A percentile compares a stretch with the other conserved stretches of the same genome.
Conservation (phyloP, 2,329 filamentous ascomycete genomes). For the Calonectria honghensis region DNA sequence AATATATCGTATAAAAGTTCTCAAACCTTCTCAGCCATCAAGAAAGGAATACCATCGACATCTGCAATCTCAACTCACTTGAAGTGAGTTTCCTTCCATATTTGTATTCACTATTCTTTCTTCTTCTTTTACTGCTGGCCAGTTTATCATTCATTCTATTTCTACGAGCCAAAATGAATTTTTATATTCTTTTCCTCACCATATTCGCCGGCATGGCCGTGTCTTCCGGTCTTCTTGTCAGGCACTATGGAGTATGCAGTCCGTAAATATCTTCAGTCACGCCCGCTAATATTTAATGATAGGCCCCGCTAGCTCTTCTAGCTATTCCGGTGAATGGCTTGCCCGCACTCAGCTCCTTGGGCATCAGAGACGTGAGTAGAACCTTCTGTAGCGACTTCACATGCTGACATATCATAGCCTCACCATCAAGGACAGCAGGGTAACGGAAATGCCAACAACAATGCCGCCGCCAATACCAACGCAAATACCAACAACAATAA, state of each 20-base stretch:
- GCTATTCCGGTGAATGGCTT: conserved; percentile 24
- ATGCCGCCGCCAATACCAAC: neutral
- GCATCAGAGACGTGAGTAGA: conserved; percentile 25
- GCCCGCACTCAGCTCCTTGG: neutral
- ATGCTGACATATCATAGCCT: conserved; percentile 20
- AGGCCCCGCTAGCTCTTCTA: conserved; percentile 29
- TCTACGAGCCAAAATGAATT: conserved; percentile 24
- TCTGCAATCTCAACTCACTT: conserved; percentile 14
- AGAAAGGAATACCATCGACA: neutral
- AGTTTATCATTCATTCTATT: conserved; percentile 18
- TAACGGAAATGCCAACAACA: conserved; percentile 7
- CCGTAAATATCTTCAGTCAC: neutral
- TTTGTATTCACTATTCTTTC: neutral
- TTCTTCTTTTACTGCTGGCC: conserved; percentile 32
- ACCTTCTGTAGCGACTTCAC: neutral
- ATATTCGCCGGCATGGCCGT: conserved; percentile 5
- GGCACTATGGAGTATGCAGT: conserved; percentile 16
- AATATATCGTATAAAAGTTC: conserved; percentile 33
- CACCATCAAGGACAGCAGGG: conserved; percentile 31
- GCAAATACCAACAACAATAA: neutral
- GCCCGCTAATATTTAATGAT: neutral
- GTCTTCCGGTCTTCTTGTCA: neutral
- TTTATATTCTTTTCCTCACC: neutral
- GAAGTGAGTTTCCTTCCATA: neutral
- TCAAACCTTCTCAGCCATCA: conserved; percentile 30